Evolutionary conservation across 345 rosid genomes (phyloP).

Genomic region (Kandelia obovata): DNA sequence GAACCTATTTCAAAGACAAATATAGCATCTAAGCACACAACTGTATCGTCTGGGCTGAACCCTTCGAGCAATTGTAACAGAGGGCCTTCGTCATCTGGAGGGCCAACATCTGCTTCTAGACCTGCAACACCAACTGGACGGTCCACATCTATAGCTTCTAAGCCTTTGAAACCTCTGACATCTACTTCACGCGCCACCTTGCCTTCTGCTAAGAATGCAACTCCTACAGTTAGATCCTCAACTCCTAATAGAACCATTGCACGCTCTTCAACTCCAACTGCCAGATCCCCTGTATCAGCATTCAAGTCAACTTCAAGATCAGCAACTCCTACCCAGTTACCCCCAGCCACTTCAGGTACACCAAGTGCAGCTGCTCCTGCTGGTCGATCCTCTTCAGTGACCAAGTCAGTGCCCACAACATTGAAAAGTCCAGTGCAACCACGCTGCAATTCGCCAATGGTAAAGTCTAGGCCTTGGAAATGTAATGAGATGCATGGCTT

Average conservation of each 20-base stretch:
- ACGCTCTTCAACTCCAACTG: slow-evolving; percentile 47
- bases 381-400: slow-evolving; percentile 45
- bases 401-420: slow-evolving; percentile 29
- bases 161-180: slow-evolving; percentile 22
- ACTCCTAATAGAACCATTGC: slow-evolving; percentile 45
- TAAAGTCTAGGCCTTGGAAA: slow-evolving; percentile 28
- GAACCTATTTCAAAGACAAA: slow-evolving; percentile 20
- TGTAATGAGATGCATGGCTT: slow-evolving; percentile 28
- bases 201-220: slow-evolving; percentile 39
- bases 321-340: slow-evolving; percentile 22
- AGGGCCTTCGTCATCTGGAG: slow-evolving; percentile 21
- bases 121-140: slow-evolving; percentile 29
- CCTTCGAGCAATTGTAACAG: slow-evolving; percentile 15
- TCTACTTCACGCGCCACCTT: slow-evolving; percentile 21
- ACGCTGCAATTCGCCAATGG: slow-evolving; percentile 26
- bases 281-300: slow-evolving; percentile 37
- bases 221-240: slow-evolving; percentile 41
- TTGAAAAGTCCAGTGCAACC: slow-evolving; percentile 19
- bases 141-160: slow-evolving; percentile 15
- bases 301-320: slow-evolving; percentile 34
- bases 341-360: slow-evolving; percentile 15
- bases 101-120: slow-evolving; percentile 13
- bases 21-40: slow-evolving; percentile 10
- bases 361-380: slow-evolving; percentile 27
- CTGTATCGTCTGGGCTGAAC: slow-evolving; percentile 5